A percentile compares a stretch with the other conserved stretches of the same genome.
Evolutionary conservation across 208 protist species (phyloP).

Genomic region (Leishmania tarentolae): DNA sequence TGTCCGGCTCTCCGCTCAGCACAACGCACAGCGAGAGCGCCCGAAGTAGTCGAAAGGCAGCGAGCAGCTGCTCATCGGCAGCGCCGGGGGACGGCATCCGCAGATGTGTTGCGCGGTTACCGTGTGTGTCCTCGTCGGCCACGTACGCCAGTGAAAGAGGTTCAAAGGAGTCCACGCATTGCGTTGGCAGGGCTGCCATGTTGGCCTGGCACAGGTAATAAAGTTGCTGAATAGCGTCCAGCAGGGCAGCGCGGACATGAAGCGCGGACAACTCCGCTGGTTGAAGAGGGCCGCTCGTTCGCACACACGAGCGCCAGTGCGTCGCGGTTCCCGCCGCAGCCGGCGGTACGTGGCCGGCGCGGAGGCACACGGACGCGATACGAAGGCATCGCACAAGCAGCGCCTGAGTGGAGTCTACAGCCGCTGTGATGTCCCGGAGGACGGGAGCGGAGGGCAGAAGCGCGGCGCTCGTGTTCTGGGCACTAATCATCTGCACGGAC

Average conservation of each 20-base stretch:
- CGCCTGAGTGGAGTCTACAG: slow-evolving; percentile 12
- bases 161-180: not conserved
- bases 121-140: not conserved
- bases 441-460: not conserved
- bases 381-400: slow-evolving; percentile 12
- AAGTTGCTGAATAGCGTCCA: slow-evolving; percentile 8
- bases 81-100: not conserved
- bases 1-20: slow-evolving; percentile 7
- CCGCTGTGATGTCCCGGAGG: slow-evolving; percentile 6
- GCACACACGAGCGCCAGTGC: no score
- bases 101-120: not conserved
- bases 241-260: slow-evolving; percentile 4
- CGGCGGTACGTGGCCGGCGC: not conserved
- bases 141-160: not conserved
- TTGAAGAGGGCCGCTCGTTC: not conserved
- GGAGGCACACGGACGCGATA: slow-evolving; percentile 9
- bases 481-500: not conserved
- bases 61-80: slow-evolving; percentile 12
- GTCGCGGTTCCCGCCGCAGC: not conserved
- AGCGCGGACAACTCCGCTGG: slow-evolving; percentile 10
- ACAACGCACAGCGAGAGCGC: slow-evolving; percentile 22
- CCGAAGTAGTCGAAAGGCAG: slow-evolving; percentile 26
- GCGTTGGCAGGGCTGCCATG: not conserved
- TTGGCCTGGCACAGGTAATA: slow-evolving; percentile 1
- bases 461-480: not conserved